These are phyloP conservation scores for Pyrrhoderma lamaoense DNA, from an alignment of 1,284 basidiomycete species.

Conservation along the genomic window DNA sequence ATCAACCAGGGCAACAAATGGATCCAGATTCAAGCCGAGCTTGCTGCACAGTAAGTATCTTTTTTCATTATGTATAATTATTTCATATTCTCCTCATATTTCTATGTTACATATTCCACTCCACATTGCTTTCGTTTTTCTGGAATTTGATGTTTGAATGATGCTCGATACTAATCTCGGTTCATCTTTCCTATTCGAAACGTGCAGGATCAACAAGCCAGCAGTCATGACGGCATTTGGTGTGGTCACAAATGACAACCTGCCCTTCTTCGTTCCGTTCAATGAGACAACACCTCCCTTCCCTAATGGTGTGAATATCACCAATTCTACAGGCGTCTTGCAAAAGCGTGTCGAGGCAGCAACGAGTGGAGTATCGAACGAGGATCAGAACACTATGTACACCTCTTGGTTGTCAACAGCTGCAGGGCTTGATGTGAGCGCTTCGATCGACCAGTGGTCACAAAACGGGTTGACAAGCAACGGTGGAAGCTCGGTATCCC, in stretches of 20 bases:
- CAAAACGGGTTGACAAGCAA: conserved; percentile 38
- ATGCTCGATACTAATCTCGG: neutral
- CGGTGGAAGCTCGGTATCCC: conserved; percentile 27
- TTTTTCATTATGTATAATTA: neutral
- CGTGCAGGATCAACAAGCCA: conserved; percentile 49
- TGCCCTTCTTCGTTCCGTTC: conserved; percentile 52
- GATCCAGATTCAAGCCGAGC: conserved; percentile 44
- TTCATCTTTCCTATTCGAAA: neutral
- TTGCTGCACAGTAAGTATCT: conserved; percentile 36
- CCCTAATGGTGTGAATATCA: neutral
- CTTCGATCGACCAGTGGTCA: conserved; percentile 55
- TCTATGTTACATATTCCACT: too few relatives aligned
- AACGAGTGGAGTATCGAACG: conserved; percentile 39
- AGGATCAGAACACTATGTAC: conserved; percentile 47
- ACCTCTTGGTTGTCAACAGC: conserved; percentile 39
- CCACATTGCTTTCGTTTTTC: neutral
- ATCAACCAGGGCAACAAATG: conserved; percentile 45
- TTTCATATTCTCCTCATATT: too few relatives aligned
- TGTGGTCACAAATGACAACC: conserved; percentile 50
- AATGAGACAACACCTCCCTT: conserved; percentile 42
- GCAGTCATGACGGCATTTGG: conserved; percentile 48
- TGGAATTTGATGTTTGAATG: too few relatives aligned
- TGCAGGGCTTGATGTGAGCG: conserved; percentile 38
- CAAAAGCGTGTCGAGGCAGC: conserved; percentile 11
- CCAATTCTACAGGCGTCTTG: conserved; percentile 25